Evolutionary conservation across 768 basidiomycete genomes (phyloP).

Genomic region (Trametopsis cervina): DNA sequence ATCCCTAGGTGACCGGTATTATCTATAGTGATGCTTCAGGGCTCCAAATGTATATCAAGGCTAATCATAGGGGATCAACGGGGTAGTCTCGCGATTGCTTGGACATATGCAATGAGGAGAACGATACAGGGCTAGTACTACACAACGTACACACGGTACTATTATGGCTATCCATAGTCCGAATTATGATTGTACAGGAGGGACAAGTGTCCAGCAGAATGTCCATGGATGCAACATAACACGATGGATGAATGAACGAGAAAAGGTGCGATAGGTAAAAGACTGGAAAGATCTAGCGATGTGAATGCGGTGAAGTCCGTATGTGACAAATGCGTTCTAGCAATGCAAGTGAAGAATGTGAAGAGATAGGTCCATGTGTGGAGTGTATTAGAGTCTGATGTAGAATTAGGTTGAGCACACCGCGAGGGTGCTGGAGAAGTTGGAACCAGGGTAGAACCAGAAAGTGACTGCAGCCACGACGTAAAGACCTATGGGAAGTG

Average conservation of each 20-base stretch:
- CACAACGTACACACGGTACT: not conserved
- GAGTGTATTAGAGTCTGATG: not conserved
- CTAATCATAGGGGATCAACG: no score
- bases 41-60: no score
- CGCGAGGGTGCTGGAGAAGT: constrained; percentile 13
- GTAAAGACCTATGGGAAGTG: constrained; percentile 39
- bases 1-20: constrained; percentile 37
- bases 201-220: not conserved
- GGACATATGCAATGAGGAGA: not conserved
- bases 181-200: not conserved
- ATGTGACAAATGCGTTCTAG: not conserved
- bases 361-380: not conserved
- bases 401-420: constrained; percentile 15
- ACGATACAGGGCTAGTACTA: not conserved
- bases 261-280: not conserved
- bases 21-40: constrained; percentile 19
- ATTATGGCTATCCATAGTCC: not conserved
- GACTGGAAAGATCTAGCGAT: no score
- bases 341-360: no score
- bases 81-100: not conserved
- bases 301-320: no score
- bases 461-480: constrained; percentile 48
- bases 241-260: not conserved
- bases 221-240: not conserved
- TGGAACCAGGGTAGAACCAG: constrained; percentile 45